Conservation (phyloP, 2,329 filamentous ascomycete genomes). For the Sclerotinia glacialis region DNA sequence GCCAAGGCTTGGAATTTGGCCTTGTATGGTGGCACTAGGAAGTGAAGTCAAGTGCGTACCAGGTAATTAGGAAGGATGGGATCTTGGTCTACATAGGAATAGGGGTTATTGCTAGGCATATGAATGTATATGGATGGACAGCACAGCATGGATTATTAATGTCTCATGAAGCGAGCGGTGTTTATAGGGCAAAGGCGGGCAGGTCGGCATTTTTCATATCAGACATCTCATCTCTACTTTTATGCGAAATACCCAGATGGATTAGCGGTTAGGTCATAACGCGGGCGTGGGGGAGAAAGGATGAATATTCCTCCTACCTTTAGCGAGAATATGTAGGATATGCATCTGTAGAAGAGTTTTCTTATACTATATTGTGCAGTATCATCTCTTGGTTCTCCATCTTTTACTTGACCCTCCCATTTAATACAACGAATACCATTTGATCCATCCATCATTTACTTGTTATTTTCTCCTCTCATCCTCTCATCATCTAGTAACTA, state of each 20-base stretch:
- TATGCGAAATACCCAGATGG: slow-evolving; percentile 17
- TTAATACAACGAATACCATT: background rate
- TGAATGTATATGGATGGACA: slow-evolving; percentile 12
- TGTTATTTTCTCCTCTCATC: background rate
- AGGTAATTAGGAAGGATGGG: background rate
- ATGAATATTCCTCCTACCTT: background rate
- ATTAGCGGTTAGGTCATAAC: background rate
- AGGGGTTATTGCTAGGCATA: background rate
- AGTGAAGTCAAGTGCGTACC: background rate
- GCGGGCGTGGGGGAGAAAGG: background rate
- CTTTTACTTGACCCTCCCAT: background rate
- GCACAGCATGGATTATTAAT: slow-evolving; percentile 16
- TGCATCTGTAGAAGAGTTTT: background rate
- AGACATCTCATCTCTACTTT: slow-evolving; percentile 16
- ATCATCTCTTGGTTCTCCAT: background rate
- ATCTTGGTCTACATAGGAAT: background rate
- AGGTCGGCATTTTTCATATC: slow-evolving; percentile 13
- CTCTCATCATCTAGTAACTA: background rate
- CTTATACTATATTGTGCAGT: background rate
- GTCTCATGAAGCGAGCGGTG: slow-evolving; percentile 1
- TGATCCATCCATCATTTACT: background rate
- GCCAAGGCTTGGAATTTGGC: slow-evolving; percentile 30
- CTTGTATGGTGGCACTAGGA: background rate
- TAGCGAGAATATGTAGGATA: background rate
- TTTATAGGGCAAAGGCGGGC: background rate